Conservation (phyloP, 2,329 filamentous ascomycete genomes). For the Elsinoe ampelina region DNA sequence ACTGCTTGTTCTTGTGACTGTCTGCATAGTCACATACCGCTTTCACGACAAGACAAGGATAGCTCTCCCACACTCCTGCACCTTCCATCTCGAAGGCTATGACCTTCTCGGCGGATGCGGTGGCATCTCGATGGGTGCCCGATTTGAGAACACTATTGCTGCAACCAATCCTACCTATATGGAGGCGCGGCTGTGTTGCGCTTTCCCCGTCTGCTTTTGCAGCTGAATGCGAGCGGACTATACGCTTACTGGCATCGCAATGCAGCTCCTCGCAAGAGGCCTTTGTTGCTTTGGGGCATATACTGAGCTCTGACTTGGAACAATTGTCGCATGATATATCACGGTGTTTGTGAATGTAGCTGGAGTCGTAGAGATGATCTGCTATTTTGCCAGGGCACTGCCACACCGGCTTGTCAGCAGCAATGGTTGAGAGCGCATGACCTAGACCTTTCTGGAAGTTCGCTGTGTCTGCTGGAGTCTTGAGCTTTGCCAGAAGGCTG, state of each 20-base stretch:
- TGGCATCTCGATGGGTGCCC: neutral
- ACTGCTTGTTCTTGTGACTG: slow-evolving; percentile 11
- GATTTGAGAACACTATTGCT: neutral
- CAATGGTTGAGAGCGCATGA: no score
- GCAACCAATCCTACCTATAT: neutral
- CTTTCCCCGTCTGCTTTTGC: neutral
- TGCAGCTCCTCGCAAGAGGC: neutral
- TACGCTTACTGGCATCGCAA: neutral
- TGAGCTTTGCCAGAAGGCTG: neutral
- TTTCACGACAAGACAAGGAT: slow-evolving; percentile 11
- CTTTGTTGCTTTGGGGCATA: neutral
- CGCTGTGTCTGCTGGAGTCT: neutral
- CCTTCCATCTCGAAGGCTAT: slow-evolving; percentile 7
- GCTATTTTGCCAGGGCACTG: neutral
- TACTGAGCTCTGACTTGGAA: neutral
- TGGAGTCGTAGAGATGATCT: neutral
- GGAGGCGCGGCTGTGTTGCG: neutral
- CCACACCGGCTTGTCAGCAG: neutral
- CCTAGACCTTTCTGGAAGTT: no score
- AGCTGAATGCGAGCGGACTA: neutral
- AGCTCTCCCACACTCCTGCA: neutral
- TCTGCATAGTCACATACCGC: slow-evolving; percentile 15
- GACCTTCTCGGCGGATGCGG: neutral
- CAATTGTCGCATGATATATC: neutral
- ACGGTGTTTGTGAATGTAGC: neutral